Base-by-base conservation (phyloP, 2,329 filamentous ascomycete genomes). In the Zymoseptoria ardabiliae region DNA sequence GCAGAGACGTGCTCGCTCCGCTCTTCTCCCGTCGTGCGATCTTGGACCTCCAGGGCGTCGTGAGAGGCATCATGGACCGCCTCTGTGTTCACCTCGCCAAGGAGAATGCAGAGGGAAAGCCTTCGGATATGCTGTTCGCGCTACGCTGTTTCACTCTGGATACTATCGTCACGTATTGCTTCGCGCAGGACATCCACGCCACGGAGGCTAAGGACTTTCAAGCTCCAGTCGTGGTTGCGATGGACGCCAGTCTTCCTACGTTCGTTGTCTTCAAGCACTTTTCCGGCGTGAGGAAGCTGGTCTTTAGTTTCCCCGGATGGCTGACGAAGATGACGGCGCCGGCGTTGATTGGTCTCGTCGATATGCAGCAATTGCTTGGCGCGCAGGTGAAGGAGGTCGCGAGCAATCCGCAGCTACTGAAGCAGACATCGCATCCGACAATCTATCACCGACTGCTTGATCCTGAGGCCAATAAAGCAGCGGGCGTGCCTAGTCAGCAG, bases 1-100 rank as follows among this genome's bases (percentile, higher is more conserved):
- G 77, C 21, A 77, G 76, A 57, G 72, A 77, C 63, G 72, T 78
- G 2, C 66, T 79, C 9, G 55, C 23, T 13, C 74, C 73, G 1
- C 67, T 76, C 9, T 79, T 79, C 63, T 79, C 77, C 11, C 70
- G 71, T 2, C 64, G 71, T 28, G 72, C 74, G 1, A 74, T 77
- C 28, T 64, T 69, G 19, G 65, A 70, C 2, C 65, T 74, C 48
- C 72, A 79, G 56, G 61, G 61, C 8, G 64, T 78, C 1, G 63
- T 77, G n/a, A 63, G 69, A 35, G 69, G 73, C 20, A 76, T 76
- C 25, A 69, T 71, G 28, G 50, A 55, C 8, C 45, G 61, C 13
- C 54, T 65, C 19, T 63, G 61, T 41, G 22, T 19, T 17, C 52
- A 53, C 23, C 53, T 64, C 51, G 53, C 48, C 19, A 51, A 30